phyloP scores from a whole-genome alignment of 2,329 filamentous ascomycete species.

The Xylariales sp. region DNA sequence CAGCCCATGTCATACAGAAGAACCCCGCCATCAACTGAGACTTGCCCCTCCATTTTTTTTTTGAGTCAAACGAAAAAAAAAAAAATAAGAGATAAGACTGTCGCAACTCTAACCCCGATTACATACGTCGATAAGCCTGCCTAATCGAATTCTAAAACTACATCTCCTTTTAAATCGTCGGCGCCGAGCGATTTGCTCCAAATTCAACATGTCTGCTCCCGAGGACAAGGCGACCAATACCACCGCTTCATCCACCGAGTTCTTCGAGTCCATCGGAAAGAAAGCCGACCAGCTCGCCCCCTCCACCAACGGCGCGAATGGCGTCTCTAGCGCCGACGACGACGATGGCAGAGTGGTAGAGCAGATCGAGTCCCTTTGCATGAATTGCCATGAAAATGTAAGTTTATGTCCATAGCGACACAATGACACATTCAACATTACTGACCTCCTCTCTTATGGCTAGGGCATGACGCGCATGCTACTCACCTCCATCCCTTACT shows the following conservation, averaged over 20 bases:
- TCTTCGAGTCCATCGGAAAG: constrained; percentile 72
- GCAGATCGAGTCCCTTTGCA: constrained; percentile 82
- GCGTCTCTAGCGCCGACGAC: constrained; percentile 41
- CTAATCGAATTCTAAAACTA: not conserved
- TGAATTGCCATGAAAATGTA: constrained; percentile 87
- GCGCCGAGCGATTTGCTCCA: not conserved
- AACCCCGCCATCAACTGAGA: constrained; percentile 51
- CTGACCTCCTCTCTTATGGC: constrained; percentile 24
- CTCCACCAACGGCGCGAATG: constrained; percentile 51
- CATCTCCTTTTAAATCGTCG: not conserved
- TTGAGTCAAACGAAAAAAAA: constrained; percentile 19
- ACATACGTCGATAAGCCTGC: not conserved
- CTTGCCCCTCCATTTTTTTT: constrained; percentile 55
- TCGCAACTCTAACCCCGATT: constrained; percentile 19
- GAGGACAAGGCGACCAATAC: constrained; percentile 52
- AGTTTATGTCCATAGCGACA: constrained; percentile 38
- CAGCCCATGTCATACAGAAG: constrained; percentile 48
- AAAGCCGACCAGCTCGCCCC: constrained; percentile 66
- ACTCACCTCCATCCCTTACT: constrained; percentile 93
- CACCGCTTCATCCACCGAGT: constrained; percentile 56
- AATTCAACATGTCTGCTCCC: constrained; percentile 56
- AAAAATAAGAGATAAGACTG: constrained; percentile 11
- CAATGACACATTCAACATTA: not conserved
- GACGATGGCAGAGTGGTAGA: constrained; percentile 66
- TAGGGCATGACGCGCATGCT: constrained; percentile 88